Conservation (phyloP, 192 early-diverging fungal species). For the Umbelopsis isabellina region DNA sequence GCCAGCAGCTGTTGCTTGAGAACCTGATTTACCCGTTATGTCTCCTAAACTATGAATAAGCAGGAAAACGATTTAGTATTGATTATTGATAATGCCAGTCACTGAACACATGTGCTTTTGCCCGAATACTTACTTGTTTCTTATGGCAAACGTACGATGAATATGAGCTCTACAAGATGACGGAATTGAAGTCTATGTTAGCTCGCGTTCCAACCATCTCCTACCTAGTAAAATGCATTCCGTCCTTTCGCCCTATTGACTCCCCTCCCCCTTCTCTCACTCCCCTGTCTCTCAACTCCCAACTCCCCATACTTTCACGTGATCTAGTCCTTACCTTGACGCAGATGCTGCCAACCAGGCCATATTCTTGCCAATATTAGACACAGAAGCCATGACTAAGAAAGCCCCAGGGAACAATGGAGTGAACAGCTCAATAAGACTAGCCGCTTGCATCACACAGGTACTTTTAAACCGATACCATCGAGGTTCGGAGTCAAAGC, state of each 20-base stretch:
- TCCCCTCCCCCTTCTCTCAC: background rate
- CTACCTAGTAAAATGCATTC: too few species aligned
- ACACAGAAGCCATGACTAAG: conserved; percentile 70
- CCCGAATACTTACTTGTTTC: conserved; percentile 61
- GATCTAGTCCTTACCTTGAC: conserved; percentile 45
- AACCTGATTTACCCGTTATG: conserved; percentile 82
- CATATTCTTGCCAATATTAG: conserved; percentile 84
- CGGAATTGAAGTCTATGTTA: background rate
- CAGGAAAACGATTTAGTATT: too few species aligned
- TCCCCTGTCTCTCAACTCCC: background rate
- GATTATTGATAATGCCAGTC: too few species aligned
- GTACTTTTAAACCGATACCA: conserved; percentile 79
- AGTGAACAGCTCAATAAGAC: conserved; percentile 76
- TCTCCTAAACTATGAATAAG: conserved; percentile 66
- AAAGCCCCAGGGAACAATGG: conserved; percentile 81
- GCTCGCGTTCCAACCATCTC: background rate
- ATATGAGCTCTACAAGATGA: conserved; percentile 64
- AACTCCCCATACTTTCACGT: background rate
- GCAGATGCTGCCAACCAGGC: conserved; percentile 84
- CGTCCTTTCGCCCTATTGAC: background rate
- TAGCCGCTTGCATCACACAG: conserved; percentile 72
- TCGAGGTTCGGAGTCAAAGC: conserved; percentile 85
- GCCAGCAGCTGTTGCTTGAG: conserved; percentile 82
- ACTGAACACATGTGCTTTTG: too few species aligned
- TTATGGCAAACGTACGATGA: conserved; percentile 70